Evolutionary conservation across 805 yeast species (phyloP), one percentile per base, ranked within the genome.

Genomic region (Suhomyces vadensis): DNA sequence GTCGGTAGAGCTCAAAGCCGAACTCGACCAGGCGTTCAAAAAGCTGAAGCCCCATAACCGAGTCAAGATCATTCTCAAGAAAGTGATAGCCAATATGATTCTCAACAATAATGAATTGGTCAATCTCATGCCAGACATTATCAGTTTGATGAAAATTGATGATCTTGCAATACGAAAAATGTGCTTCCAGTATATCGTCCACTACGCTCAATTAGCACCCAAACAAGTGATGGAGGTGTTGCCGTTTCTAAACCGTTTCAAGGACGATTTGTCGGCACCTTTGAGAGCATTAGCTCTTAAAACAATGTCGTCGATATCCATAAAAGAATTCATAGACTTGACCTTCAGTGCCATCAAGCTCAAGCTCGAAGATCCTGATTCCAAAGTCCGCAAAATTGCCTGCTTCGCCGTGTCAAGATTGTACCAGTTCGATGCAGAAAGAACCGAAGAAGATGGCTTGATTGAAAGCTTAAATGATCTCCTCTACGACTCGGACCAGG

Each of bases 21-120:
- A 72, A 50, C 52, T 72, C 39, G 74, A 68, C 22, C 74, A 67
- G 55, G 75, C 75, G 21, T 55, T 60, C 48, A 71, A 67, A 53
- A 72, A 71, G 48, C 64, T 69, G 35, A 69, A 68, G 47, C 71
- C 75, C 6, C 69, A 64, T 25, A 52, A 53, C 21, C 60, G 71
- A 26, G 56, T 72, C 49, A 67, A 63, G 49, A 46, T 60, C 23
- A 65, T 70, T 5, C 54, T 92, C 56, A 83, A 83, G 61, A 86
- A 85, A 56, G 77, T 89, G 21, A 73, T 91, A 6, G 92, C 96
- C 35, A 91, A 90, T 63, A 76, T 89, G 63, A 84, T 95, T 5
- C 74, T 89, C 64, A 89, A 90, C 39, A 88, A 87, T 61, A 76
- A 76, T 44, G 97, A 92, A 57, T 79, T 90, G 79, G 72, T 81